These are phyloP conservation scores for Globisporangium perplexum DNA, from an alignment of 352 stramenopile species.

Conservation along the genomic window DNA sequence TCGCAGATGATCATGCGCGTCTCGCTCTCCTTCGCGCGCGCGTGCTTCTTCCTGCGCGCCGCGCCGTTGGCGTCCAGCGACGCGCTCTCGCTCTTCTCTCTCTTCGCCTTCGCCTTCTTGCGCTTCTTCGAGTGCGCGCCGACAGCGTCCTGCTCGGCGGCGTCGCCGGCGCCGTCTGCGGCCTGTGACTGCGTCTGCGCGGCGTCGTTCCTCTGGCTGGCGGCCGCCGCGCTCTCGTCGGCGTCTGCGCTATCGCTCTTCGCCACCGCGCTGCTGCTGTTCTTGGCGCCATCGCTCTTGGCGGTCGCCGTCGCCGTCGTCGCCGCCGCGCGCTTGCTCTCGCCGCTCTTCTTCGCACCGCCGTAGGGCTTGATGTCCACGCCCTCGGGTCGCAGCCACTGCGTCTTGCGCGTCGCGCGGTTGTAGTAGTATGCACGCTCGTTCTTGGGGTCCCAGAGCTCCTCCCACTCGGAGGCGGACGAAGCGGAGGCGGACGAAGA, in stretches of 20 bases:
- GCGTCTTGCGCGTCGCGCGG: conserved; percentile 67
- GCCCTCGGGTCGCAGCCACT: conserved; percentile 71
- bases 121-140: conserved; percentile 13
- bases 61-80: not conserved
- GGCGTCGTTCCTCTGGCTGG: conserved; percentile 1
- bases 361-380: conserved; percentile 73
- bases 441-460: conserved; percentile 86
- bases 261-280: not conserved
- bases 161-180: not conserved
- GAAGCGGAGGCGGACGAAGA: not conserved
- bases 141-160: conserved; percentile 1
- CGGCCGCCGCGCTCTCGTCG: not conserved
- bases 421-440: conserved; percentile 86
- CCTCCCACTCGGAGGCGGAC: conserved; percentile 58
- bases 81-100: conserved; percentile 8
- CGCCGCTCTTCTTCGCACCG: conserved; percentile 9
- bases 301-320: not conserved
- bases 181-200: not conserved
- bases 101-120: conserved; percentile 13
- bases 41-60: conserved; percentile 10
- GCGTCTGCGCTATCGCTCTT: not conserved
- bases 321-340: not conserved
- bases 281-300: conserved; percentile 5
- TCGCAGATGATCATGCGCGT: conserved; percentile 83
- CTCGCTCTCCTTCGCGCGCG: conserved; percentile 42